These are phyloP conservation scores for Penstemon eatonii DNA, from an alignment of 257 asterid genomes.

Conservation along the genomic window DNA sequence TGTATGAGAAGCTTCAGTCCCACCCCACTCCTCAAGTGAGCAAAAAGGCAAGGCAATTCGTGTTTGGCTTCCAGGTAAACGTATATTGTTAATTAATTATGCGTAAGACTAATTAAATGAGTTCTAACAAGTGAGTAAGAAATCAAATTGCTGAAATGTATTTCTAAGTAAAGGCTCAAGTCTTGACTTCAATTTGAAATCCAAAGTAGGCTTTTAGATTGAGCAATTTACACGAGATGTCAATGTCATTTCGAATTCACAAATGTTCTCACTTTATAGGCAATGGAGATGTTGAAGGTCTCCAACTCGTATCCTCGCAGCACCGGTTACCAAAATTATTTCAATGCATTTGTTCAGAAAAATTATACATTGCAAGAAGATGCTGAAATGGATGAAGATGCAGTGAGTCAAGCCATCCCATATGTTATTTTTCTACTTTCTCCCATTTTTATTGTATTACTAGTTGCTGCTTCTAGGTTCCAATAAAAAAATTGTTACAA, in stretches of 20 bases:
- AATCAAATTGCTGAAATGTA: background rate
- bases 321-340: constrained; percentile 64
- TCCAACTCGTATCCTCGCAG: constrained; percentile 34
- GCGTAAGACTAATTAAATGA: background rate
- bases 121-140: background rate
- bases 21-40: constrained; percentile 75
- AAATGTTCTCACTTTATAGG: constrained; percentile 46
- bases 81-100: background rate
- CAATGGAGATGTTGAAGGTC: constrained; percentile 93
- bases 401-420: constrained; percentile 50
- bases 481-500: background rate
- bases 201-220: background rate
- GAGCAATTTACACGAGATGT: background rate
- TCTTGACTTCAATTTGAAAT: background rate
- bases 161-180: background rate
- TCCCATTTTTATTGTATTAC: constrained; percentile 59
- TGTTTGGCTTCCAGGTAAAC: constrained; percentile 76
- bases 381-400: constrained; percentile 46
- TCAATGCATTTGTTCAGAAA: constrained; percentile 65
- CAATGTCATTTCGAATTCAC: background rate
- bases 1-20: constrained; percentile 89
- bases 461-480: constrained; percentile 43
- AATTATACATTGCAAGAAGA: constrained; percentile 42
- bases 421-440: constrained; percentile 63
- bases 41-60: constrained; percentile 76